Evolutionary conservation across 1,284 basidiomycete genomes (phyloP).

Genomic region (Pascua sp.): DNA sequence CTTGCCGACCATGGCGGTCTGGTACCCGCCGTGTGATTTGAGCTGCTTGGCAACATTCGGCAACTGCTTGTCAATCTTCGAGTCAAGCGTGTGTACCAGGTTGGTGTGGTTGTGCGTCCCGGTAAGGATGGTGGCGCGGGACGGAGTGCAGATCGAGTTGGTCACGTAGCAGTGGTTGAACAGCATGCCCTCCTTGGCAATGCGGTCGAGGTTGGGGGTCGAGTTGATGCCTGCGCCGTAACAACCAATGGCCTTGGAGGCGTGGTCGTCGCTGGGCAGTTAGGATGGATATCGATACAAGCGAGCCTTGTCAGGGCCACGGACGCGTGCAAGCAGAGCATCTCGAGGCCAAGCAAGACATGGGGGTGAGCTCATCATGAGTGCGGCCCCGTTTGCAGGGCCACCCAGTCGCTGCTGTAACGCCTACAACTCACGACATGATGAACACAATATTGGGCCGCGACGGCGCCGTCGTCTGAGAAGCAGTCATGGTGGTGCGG

Average conservation of each 20-base stretch:
- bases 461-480: background rate
- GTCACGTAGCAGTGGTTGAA: conserved; percentile 32
- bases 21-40: conserved; percentile 15
- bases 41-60: conserved; percentile 28
- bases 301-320: background rate
- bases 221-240: conserved; percentile 27
- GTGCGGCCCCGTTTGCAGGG: too few species aligned
- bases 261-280: conserved; percentile 21
- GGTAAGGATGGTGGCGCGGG: conserved; percentile 20
- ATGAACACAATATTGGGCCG: conserved; percentile 27
- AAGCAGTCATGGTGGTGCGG: too few species aligned
- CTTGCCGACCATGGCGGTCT: conserved; percentile 25
- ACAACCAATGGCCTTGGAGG: conserved; percentile 21
- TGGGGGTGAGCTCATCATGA: too few species aligned
- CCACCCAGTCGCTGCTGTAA: too few species aligned
- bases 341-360: too few species aligned
- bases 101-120: conserved; percentile 25
- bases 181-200: conserved; percentile 23
- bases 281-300: background rate
- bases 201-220: conserved; percentile 23
- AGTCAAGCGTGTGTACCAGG: conserved; percentile 14
- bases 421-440: conserved; percentile 16
- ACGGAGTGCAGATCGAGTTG: conserved; percentile 26
- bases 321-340: too few species aligned
- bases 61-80: conserved; percentile 15